Conservation (phyloP, 148 eudicot genomes). For the Beta vulgaris region DNA sequence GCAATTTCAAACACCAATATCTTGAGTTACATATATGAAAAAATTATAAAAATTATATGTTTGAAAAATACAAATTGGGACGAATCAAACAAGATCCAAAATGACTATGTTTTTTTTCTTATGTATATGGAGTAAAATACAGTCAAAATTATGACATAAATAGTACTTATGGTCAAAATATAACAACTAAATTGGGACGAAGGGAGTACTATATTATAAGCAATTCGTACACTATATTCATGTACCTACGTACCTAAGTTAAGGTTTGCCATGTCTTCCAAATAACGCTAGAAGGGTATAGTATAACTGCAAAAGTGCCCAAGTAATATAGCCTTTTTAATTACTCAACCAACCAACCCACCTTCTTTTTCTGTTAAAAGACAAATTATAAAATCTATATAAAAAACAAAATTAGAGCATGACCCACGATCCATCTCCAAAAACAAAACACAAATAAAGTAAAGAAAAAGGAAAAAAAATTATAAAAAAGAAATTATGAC, state of each 20-base stretch:
- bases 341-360: not conserved
- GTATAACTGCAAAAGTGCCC: not conserved
- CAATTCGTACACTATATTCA: not conserved
- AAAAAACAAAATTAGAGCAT: not conserved
- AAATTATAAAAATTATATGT: too few species aligned
- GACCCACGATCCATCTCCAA: too few species aligned
- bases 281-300: not conserved
- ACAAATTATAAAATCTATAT: not conserved
- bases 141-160: too few species aligned
- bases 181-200: too few species aligned
- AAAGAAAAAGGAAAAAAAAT: not conserved
- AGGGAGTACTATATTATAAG: not conserved
- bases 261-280: slow-evolving; percentile 1
- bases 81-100: too few species aligned
- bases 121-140: too few species aligned
- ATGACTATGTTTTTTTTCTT: too few species aligned
- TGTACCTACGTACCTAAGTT: not conserved
- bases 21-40: too few species aligned
- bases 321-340: not conserved
- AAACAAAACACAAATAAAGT: too few species aligned
- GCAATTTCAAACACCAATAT: too few species aligned
- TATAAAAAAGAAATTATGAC: not conserved
- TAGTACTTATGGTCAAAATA: too few species aligned
- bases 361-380: not conserved
- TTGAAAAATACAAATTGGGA: too few species aligned